Evolutionary conservation across 2,329 filamentous ascomycete species (phyloP).

Genomic region (Ciborinia camelliae): DNA sequence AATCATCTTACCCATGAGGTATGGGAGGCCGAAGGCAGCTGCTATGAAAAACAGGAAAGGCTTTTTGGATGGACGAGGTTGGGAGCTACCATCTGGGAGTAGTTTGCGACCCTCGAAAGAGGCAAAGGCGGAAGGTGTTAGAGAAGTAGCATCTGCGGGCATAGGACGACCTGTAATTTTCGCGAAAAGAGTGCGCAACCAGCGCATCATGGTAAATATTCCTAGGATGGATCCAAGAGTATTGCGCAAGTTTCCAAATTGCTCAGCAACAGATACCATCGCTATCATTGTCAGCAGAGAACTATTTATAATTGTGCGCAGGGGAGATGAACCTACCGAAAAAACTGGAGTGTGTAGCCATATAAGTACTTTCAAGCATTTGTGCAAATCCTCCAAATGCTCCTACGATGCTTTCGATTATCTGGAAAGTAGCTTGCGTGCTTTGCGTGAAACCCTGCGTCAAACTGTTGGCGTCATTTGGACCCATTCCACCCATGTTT

Average conservation of each 20-base stretch:
- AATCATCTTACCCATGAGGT: conserved; percentile 96
- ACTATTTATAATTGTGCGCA: not conserved
- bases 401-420: conserved; percentile 94
- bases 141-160: conserved; percentile 78
- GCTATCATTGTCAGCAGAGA: conserved; percentile 50
- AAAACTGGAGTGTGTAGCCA: conserved; percentile 98
- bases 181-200: conserved; percentile 86
- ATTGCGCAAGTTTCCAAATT: conserved; percentile 89
- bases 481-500: conserved; percentile 54
- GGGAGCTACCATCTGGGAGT: conserved; percentile 60
- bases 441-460: conserved; percentile 94
- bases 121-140: conserved; percentile 90
- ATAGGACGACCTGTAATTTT: conserved; percentile 89
- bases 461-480: conserved; percentile 87
- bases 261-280: conserved; percentile 97
- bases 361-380: conserved; percentile 99
- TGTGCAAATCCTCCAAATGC: conserved; percentile 97
- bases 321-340: conserved; percentile 64
- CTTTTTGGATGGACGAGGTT: conserved; percentile 79
- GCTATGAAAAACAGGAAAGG: conserved; percentile 94
- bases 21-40: conserved; percentile 91
- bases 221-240: conserved; percentile 90
- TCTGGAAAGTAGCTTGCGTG: conserved; percentile 95
- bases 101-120: conserved; percentile 71
- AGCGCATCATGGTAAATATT: conserved; percentile 93